These are phyloP conservation scores for Porodaedalea pini DNA, from an alignment of 1,284 basidiomycete genomes.

Conservation along the genomic window DNA sequence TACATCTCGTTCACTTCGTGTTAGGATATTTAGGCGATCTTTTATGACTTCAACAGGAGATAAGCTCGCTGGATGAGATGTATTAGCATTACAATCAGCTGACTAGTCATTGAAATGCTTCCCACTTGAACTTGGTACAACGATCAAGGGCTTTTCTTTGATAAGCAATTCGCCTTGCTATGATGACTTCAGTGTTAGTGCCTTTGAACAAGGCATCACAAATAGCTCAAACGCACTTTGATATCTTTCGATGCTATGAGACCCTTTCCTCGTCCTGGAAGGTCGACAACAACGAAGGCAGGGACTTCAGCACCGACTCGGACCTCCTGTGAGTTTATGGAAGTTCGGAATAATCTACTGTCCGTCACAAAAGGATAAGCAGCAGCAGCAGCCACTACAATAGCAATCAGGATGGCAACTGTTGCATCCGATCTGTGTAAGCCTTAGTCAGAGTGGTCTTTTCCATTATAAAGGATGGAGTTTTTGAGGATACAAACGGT, in stretches of 20 bases:
- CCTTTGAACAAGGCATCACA: too few species aligned
- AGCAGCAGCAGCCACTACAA: neutral
- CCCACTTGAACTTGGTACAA: conserved; percentile 47
- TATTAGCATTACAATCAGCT: neutral
- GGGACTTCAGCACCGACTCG: neutral
- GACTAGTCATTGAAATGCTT: conserved; percentile 5
- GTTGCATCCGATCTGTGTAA: too few species aligned
- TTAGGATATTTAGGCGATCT: conserved; percentile 33
- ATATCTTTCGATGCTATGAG: conserved; percentile 39
- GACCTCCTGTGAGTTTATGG: neutral
- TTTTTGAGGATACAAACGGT: too few species aligned
- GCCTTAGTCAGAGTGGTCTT: too few species aligned
- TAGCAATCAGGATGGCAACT: neutral
- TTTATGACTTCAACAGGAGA: conserved; percentile 45
- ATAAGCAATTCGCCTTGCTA: conserved; percentile 58
- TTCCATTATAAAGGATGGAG: too few species aligned
- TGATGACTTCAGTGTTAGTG: neutral
- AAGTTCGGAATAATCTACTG: neutral
- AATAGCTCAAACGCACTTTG: conserved; percentile 25
- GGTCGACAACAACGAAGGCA: conserved; percentile 32
- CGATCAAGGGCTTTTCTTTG: conserved; percentile 50
- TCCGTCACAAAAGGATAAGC: neutral
- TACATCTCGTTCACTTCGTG: conserved; percentile 32
- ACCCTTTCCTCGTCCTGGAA: conserved; percentile 41
- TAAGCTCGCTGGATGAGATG: conserved; percentile 32